Evolutionary conservation across 2,329 filamentous ascomycete species (phyloP), one percentile per base, ranked within the genome.

Genomic region (Trichoderma koningiopsis): DNA sequence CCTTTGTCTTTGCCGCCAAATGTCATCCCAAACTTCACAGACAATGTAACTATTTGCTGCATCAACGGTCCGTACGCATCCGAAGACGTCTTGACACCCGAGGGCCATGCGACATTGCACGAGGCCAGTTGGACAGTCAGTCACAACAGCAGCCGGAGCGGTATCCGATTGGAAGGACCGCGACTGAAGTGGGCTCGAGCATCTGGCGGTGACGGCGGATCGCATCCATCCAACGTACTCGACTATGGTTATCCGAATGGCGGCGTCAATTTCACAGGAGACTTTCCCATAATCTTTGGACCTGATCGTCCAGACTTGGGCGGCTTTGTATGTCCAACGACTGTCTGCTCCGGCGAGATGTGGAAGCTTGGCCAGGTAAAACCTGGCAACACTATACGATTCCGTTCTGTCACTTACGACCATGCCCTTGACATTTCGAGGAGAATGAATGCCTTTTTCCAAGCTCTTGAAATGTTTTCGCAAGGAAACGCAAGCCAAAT

Each of bases 321-420:
- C 19, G 81, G 81, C 0, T 82, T 83, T 27, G 75, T 83, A 2
- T 60, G 29, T n/a, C 16, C 57, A 27, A 60, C 29, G 8, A 60
- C 57, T 19, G 33, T 60, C 77, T 5, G 76, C 77, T 14, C 78
- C 78, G 0, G 80, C 83, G 37, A 35, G 19, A 73, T 82, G 72
- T 83, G 80, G 80, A 82, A 82, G 72, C 70, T 83, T 29, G 82
- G 81, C 11, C 81, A 82, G 69, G 74, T 80, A 16, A 76, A 76
- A 8, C 79, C 80, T 2, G 81, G 81, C 0, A 81, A 83, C 68
- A 75, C 72, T 16, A 33, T 33, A 33, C 33, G 33, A 33, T 33
- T 33, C 8, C 33, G 33, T 33, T 11, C 33, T 33, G 33, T 33
- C 33, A 33, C 33, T 11, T 33, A 33, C 33, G 33, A 33, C 8